Percentiles rank a stretch among this genome's conserved stretches.
phyloP scores from a whole-genome alignment of 768 basidiomycete genomes.

The Trametes sanguinea region DNA sequence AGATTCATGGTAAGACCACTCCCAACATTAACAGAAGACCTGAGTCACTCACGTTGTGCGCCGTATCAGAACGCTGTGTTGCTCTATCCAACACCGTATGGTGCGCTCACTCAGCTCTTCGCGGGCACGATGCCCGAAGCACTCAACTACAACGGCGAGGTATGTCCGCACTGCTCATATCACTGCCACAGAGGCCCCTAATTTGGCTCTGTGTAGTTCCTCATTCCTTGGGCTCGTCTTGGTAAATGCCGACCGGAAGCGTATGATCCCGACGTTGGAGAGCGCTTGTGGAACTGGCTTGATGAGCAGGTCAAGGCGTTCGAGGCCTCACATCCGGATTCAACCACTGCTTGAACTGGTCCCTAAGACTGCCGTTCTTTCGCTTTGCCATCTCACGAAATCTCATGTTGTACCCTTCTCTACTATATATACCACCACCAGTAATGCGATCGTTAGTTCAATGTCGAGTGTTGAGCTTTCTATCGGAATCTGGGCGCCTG shows the following conservation, averaged over 20 bases:
- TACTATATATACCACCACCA: neutral
- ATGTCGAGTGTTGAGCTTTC: too few species aligned
- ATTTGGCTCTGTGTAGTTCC: slow-evolving; percentile 13
- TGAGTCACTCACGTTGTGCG: neutral
- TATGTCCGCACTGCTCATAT: slow-evolving; percentile 20
- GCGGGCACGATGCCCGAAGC: slow-evolving; percentile 42
- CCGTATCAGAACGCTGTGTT: slow-evolving; percentile 9
- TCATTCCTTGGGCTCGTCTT: slow-evolving; percentile 30
- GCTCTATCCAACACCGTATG: slow-evolving; percentile 34
- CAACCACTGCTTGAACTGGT: too few species aligned
- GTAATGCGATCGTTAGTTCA: neutral
- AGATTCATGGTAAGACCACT: slow-evolving; percentile 10
- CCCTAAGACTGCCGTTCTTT: too few species aligned
- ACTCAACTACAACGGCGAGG: slow-evolving; percentile 43
- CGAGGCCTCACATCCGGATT: slow-evolving; percentile 32
- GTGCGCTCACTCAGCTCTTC: slow-evolving; percentile 36
- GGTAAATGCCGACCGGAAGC: slow-evolving; percentile 26
- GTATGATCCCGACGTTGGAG: slow-evolving; percentile 24
- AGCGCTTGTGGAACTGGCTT: slow-evolving; percentile 29
- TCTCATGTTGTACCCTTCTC: too few species aligned
- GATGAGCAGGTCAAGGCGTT: slow-evolving; percentile 24
- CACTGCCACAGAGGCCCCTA: too few species aligned
- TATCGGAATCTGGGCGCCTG: too few species aligned
- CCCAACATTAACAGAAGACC: neutral
- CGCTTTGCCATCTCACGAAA: too few species aligned